These are phyloP conservation scores for Desmodesmus armatus DNA, from an alignment of 139 green algal genomes.

Conservation along the genomic window DNA sequence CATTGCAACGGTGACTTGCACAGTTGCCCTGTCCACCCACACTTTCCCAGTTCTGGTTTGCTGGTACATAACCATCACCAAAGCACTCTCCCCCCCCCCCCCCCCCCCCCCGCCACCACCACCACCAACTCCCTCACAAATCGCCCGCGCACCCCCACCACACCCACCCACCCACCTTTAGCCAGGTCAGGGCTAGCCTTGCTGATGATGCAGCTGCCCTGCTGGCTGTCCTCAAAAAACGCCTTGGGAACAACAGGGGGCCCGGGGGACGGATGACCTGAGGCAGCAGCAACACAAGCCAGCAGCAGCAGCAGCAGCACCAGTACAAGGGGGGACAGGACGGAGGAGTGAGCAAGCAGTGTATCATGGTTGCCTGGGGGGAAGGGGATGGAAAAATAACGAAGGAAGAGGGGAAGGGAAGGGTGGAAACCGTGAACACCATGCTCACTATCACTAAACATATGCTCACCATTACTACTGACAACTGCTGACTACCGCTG, in stretches of 20 bases:
- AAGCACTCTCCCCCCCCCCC: background rate
- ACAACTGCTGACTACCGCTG: no score
- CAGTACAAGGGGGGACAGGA: background rate
- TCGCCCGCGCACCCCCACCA: no score
- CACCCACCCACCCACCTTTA: background rate
- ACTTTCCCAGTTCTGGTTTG: background rate
- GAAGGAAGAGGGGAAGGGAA: no score
- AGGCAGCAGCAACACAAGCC: background rate
- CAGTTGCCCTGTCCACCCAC: background rate
- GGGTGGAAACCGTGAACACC: no score
- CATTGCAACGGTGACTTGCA: background rate
- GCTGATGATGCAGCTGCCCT: conserved; percentile 19
- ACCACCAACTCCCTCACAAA: no score
- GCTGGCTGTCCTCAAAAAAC: conserved; percentile 2
- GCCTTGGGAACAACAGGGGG: background rate
- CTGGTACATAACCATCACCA: background rate
- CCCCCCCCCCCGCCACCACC: no score
- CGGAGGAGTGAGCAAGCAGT: background rate
- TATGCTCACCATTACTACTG: no score
- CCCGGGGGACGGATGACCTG: conserved; percentile 12
- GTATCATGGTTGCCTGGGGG: background rate
- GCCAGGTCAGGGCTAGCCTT: background rate
- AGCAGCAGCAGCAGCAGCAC: background rate
- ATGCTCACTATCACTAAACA: no score
- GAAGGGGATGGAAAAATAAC: no score